Percentiles rank a stretch among this genome's conserved stretches.
Evolutionary conservation across 2,329 filamentous ascomycete species (phyloP).

Genomic region (Fusarium luffae): DNA sequence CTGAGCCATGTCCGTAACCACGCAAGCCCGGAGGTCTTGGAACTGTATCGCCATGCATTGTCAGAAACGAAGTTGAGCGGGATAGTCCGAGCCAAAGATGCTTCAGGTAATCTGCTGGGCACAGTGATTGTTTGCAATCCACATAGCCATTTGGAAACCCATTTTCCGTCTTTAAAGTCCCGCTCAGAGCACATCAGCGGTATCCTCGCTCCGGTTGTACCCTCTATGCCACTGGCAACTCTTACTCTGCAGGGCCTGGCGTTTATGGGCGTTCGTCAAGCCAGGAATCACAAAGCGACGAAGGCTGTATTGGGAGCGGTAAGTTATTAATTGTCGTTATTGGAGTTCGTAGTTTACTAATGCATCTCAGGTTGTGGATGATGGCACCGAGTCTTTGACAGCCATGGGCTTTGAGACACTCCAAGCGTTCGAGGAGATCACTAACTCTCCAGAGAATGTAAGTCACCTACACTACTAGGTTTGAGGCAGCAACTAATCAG

Average conservation of each 20-base stretch:
- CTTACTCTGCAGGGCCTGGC: conserved; percentile 81
- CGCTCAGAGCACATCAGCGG: conserved; percentile 72
- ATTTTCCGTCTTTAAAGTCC: conserved; percentile 75
- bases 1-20: conserved; percentile 79
- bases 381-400: conserved; percentile 76
- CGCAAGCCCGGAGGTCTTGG: conserved; percentile 79
- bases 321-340: conserved; percentile 49
- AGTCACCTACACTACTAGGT: neutral
- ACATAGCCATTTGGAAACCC: conserved; percentile 73
- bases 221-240: conserved; percentile 73
- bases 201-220: conserved; percentile 83
- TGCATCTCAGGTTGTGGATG: conserved; percentile 71
- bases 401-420: conserved; percentile 84
- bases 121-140: conserved; percentile 83
- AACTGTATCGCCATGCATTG: conserved; percentile 82
- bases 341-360: conserved; percentile 22
- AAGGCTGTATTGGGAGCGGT: conserved; percentile 85
- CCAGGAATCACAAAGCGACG: conserved; percentile 79
- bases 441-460: conserved; percentile 67
- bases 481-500: neutral
- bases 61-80: conserved; percentile 78
- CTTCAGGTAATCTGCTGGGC: conserved; percentile 75
- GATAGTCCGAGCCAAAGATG: conserved; percentile 83
- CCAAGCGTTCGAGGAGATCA: conserved; percentile 85
- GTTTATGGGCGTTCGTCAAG: conserved; percentile 82